phyloP scores from a whole-genome alignment of 805 yeast species.

The Pichia membranifaciens region DNA sequence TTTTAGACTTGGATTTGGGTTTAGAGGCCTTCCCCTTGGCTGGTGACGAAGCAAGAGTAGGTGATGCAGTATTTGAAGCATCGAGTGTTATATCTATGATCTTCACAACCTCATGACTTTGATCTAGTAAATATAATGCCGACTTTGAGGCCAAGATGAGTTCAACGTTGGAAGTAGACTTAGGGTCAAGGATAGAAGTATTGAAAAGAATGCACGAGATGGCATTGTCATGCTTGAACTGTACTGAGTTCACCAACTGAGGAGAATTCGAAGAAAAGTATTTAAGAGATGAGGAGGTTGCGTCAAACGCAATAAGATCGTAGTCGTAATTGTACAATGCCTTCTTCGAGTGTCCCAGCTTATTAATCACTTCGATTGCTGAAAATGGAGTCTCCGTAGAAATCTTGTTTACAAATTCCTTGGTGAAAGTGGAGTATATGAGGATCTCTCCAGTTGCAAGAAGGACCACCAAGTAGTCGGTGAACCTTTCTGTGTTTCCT shows the following conservation, averaged over 20 bases:
- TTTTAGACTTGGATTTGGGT: not conserved
- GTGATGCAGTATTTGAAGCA: not conserved
- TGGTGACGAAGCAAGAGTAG: not conserved
- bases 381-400: constrained; percentile 27
- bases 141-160: constrained; percentile 11
- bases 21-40: not conserved
- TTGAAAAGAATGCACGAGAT: constrained; percentile 6
- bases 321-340: constrained; percentile 13
- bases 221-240: constrained; percentile 15
- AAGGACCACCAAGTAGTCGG: constrained; percentile 21
- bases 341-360: not conserved
- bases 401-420: constrained; percentile 34
- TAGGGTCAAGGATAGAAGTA: not conserved
- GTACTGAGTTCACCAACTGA: constrained; percentile 16
- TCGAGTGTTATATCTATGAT: constrained; percentile 16
- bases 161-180: not conserved
- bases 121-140: constrained; percentile 8
- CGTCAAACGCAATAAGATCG: constrained; percentile 28
- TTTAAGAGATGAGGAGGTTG: constrained; percentile 23
- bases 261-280: constrained; percentile 22
- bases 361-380: constrained; percentile 22
- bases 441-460: constrained; percentile 34
- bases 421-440: constrained; percentile 39
- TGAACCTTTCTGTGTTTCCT: not conserved
- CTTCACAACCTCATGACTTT: constrained; percentile 5